phyloP scores from a whole-genome alignment of 176 grass and related monocot species.

The Hsuehochloa calcarea region DNA sequence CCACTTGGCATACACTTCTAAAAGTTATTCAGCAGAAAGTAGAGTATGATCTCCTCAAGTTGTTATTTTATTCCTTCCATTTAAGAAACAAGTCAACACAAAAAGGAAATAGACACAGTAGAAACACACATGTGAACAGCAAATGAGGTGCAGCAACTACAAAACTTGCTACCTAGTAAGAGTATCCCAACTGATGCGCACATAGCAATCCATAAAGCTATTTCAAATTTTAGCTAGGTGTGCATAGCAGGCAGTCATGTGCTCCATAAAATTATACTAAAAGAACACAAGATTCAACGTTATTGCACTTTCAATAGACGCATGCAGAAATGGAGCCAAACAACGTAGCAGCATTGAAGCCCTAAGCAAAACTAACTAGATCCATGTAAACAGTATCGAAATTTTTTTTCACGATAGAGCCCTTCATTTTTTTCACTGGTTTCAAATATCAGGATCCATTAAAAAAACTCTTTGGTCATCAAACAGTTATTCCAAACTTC shows the following conservation, averaged over 20 bases:
- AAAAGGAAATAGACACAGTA: background rate
- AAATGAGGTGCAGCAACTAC: background rate
- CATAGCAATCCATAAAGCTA: background rate
- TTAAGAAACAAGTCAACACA: constrained; percentile 12
- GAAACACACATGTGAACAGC: background rate
- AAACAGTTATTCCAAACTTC: background rate
- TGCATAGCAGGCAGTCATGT: background rate
- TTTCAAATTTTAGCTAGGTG: background rate
- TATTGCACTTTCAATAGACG: background rate
- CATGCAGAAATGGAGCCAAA: background rate
- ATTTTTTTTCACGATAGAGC: background rate
- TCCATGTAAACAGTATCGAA: background rate
- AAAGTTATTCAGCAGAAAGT: background rate
- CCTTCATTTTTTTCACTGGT: too few relatives aligned
- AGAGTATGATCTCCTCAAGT: background rate
- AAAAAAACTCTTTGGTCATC: background rate
- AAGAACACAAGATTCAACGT: background rate
- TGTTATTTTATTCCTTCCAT: background rate
- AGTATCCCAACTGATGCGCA: background rate
- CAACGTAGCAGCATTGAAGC: background rate
- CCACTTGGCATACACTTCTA: background rate
- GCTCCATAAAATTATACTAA: constrained; percentile 9
- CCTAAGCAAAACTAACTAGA: background rate
- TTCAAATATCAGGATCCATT: background rate
- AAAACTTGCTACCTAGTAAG: background rate